Conservation (phyloP, 1,284 basidiomycete species). For the Hypsizygus ulmarius region DNA sequence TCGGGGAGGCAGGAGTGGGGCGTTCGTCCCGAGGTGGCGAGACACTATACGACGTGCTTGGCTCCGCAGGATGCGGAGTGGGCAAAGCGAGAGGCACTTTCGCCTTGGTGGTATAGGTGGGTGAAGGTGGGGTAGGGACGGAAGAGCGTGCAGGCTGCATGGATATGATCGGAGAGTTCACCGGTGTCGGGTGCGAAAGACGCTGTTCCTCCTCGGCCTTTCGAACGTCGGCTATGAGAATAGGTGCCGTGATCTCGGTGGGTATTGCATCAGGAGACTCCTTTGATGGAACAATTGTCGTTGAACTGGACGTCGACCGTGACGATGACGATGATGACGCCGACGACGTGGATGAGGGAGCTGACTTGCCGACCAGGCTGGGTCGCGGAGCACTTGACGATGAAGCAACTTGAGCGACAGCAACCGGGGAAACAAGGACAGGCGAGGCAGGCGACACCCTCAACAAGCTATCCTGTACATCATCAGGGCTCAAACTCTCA, state of each 20-base stretch:
- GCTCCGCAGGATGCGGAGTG: conserved; percentile 21
- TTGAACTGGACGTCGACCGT: conserved; percentile 13
- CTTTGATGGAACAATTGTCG: conserved; percentile 10
- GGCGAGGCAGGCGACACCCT: conserved; percentile 17
- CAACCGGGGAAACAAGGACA: background rate
- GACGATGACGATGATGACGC: conserved; percentile 18
- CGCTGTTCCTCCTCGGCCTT: conserved; percentile 39
- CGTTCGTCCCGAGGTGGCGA: conserved; percentile 18
- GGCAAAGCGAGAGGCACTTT: conserved; percentile 22
- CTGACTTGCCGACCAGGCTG: background rate
- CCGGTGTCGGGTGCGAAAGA: conserved; percentile 41
- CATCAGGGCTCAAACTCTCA: conserved; percentile 49
- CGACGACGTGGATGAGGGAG: conserved; percentile 5
- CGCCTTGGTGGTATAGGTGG: conserved; percentile 15
- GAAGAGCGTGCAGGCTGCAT: conserved; percentile 21
- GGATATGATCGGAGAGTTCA: conserved; percentile 45
- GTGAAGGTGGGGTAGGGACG: background rate
- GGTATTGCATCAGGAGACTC: background rate
- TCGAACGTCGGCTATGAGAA: conserved; percentile 1
- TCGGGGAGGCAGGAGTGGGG: conserved; percentile 10
- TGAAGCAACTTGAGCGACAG: background rate
- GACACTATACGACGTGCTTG: conserved; percentile 27
- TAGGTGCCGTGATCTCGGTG: background rate
- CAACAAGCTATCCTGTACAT: conserved; percentile 22
- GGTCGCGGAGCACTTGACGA: background rate